phyloP scores from a whole-genome alignment of 129 eudicot genomes.

The Flaveria robusta region DNA sequence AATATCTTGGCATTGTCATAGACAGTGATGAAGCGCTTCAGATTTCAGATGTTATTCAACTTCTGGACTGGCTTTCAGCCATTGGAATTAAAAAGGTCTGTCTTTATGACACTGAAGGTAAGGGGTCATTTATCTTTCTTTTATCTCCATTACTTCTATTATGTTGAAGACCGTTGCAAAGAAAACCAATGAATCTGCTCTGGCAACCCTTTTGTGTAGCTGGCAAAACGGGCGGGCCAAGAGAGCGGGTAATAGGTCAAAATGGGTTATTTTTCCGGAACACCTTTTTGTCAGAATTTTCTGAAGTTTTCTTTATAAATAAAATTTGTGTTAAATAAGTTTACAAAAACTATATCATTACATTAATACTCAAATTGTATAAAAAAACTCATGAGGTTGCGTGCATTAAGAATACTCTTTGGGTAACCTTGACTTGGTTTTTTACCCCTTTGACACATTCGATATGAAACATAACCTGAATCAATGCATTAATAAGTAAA shows the following conservation, averaged over 20 bases:
- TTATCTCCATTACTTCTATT: not conserved
- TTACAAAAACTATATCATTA: not conserved
- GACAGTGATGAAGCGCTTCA: slow-evolving; percentile 85
- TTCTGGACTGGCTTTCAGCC: slow-evolving; percentile 63
- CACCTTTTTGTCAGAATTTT: not conserved
- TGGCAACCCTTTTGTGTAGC: not conserved
- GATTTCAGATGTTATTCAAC: slow-evolving; percentile 56
- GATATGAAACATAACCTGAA: not conserved
- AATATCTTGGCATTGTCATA: slow-evolving; percentile 71
- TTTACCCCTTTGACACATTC: not conserved
- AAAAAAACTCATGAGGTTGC: not conserved
- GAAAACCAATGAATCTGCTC: not conserved
- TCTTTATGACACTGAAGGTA: slow-evolving; percentile 85
- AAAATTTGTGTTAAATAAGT: not conserved
- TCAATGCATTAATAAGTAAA: not conserved
- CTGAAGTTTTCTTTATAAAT: not conserved
- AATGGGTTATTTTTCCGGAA: no score
- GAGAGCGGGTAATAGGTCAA: no score
- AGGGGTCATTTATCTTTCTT: not conserved
- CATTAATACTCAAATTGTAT: not conserved
- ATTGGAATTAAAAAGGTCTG: slow-evolving; percentile 74
- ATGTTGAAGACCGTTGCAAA: not conserved
- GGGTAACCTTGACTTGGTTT: not conserved
- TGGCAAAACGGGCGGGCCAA: not conserved
- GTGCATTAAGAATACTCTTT: not conserved